These are phyloP conservation scores for Escovopsis weberi DNA, from an alignment of 2,329 filamentous ascomycete species.

Conservation along the genomic window DNA sequence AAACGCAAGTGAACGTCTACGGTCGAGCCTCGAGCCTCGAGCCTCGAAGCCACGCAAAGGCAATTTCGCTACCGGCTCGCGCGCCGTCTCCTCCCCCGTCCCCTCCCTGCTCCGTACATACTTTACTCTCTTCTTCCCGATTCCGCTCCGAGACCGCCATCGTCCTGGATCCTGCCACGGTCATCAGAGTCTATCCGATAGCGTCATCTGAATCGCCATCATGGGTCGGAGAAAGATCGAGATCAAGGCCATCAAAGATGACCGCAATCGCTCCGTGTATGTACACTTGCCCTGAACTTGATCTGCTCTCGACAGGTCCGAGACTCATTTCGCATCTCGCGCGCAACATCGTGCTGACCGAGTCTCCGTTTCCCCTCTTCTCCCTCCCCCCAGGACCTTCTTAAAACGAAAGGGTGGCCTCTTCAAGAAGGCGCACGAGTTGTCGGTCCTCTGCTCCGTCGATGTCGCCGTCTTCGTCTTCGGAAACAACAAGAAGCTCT, in stretches of 20 bases:
- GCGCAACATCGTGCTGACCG: constrained; percentile 8
- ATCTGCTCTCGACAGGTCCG: no score
- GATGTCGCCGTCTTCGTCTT: constrained; percentile 99
- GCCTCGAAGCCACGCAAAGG: no score
- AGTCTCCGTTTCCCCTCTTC: neutral
- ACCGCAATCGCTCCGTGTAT: constrained; percentile 94
- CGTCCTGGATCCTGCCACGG: neutral
- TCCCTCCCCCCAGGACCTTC: constrained; percentile 55
- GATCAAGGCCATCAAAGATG: constrained; percentile 99
- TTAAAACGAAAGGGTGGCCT: constrained; percentile 96
- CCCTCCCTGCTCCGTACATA: neutral
- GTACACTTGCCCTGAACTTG: constrained; percentile 20
- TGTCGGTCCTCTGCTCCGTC: constrained; percentile 94
- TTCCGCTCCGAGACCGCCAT: constrained; percentile 1
- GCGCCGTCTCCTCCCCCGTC: neutral
- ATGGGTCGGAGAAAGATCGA: constrained; percentile 98
- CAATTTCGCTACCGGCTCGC: neutral
- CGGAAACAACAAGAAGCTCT: constrained; percentile 96
- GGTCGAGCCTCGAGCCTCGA: no score
- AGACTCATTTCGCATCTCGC: neutral
- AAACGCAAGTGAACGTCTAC: no score
- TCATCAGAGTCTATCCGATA: neutral
- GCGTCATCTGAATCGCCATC: constrained; percentile 6
- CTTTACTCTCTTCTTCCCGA: constrained; percentile 7
- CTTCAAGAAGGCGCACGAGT: constrained; percentile 98